Conservation (phyloP, 108 stramenopile species). For the Pseudonitzschia delicatissima region DNA sequence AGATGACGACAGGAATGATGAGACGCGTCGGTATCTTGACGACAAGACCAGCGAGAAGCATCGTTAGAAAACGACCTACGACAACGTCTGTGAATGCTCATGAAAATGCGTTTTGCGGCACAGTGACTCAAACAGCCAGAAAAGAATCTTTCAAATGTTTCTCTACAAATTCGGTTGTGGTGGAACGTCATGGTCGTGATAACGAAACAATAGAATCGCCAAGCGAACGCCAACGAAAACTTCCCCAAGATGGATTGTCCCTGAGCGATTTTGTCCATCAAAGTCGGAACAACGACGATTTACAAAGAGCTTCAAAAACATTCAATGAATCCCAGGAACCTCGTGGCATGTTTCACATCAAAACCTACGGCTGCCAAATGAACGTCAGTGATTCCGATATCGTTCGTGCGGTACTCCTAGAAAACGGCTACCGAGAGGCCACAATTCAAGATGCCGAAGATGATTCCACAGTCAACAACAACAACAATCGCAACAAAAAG, state of each 20-base stretch:
- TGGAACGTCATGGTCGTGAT: too few relatives aligned
- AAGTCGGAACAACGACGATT: background rate
- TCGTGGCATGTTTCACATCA: slow-evolving; percentile 70
- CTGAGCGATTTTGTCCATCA: slow-evolving; percentile 30
- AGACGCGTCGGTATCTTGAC: background rate
- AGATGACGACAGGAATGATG: background rate
- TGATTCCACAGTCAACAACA: slow-evolving; percentile 11
- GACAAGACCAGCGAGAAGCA: too few relatives aligned
- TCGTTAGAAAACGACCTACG: too few relatives aligned
- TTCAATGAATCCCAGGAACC: background rate
- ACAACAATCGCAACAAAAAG: slow-evolving; percentile 13
- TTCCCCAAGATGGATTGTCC: slow-evolving; percentile 42
- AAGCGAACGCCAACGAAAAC: too few relatives aligned
- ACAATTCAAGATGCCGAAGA: slow-evolving; percentile 21
- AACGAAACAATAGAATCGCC: too few relatives aligned
- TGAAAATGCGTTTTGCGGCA: too few relatives aligned
- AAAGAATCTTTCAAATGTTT: too few relatives aligned
- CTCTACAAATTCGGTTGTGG: too few relatives aligned
- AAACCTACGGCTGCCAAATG: slow-evolving; percentile 99
- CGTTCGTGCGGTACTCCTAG: slow-evolving; percentile 81
- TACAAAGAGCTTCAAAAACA: slow-evolving; percentile 7
- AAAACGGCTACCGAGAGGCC: slow-evolving; percentile 33
- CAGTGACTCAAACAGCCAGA: too few relatives aligned
- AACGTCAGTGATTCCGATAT: slow-evolving; percentile 97
- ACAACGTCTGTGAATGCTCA: too few relatives aligned